Conservation (phyloP, 1,139 yeast species). For the Geotrichum siamense region DNA sequence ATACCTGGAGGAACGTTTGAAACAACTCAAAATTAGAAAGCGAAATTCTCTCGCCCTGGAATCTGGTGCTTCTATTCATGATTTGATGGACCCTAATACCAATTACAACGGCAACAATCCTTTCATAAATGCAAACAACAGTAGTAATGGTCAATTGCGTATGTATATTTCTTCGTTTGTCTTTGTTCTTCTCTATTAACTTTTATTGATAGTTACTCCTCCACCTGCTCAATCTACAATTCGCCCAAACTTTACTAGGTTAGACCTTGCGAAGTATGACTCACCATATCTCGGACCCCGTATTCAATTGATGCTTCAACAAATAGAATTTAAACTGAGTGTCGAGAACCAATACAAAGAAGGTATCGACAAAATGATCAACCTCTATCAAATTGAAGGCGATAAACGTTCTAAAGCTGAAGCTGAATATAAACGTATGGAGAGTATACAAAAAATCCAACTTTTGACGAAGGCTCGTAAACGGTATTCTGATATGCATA, state of each 20-base stretch:
- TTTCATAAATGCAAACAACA: too few relatives aligned
- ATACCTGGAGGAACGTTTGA: constrained; percentile 71
- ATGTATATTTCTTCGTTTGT: not conserved
- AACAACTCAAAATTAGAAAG: constrained; percentile 45
- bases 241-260: constrained; percentile 32
- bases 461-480: constrained; percentile 75
- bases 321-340: constrained; percentile 83
- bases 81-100: not conserved
- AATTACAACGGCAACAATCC: too few relatives aligned
- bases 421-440: constrained; percentile 81
- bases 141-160: not conserved
- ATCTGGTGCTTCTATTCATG: not conserved
- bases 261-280: constrained; percentile 84
- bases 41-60: constrained; percentile 12
- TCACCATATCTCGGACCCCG: constrained; percentile 91
- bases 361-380: constrained; percentile 84
- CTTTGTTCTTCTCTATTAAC: not conserved
- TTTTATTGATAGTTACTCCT: constrained; percentile 7
- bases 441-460: constrained; percentile 79
- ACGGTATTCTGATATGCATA: constrained; percentile 83
- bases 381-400: constrained; percentile 82
- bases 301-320: constrained; percentile 91
- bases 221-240: constrained; percentile 5
- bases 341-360: constrained; percentile 90
- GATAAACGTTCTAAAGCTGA: constrained; percentile 79